Evolutionary conservation across 2,329 filamentous ascomycete species (phyloP), one percentile per base, ranked within the genome.

Genomic region (Alternaria dauci): DNA sequence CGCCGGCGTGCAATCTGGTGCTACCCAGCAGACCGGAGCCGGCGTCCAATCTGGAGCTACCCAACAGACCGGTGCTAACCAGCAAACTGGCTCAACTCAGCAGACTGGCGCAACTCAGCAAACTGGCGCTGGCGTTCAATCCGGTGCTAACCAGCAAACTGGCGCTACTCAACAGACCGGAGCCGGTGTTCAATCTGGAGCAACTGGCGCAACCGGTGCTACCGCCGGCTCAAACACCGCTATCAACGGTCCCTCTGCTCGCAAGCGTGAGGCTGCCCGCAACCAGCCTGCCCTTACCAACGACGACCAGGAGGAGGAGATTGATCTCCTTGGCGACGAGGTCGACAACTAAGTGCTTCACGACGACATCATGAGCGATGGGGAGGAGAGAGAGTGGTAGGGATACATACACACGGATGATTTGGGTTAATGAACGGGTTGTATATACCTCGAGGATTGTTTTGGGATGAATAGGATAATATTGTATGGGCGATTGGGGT

Each of bases 281-380:
- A 52, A 47, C 18, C 61, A 66, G 59, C 65, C 70, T 20, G 41
- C 46, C 25, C 68, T 77, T 60, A 76, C 73, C 59, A 55, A 76
- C 56, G 75, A 77, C 60, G 75, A 73, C 55, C 66, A 77, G 60
- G 74, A 77, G 68, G 75, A 77, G 68, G 75, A 77, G 67, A 8
- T 75, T 48, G 72, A 68, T 23, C 67, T 73, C 41, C 34, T 72
- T 34, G 66, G 59, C 6, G 63, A 53, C 46, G 70, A 63, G 41
- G 6, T 6, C 7, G 66, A 55, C 56, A 47, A 55, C 47, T 57
- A 68, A 58, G 44, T 55, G 28, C 25, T 41, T 34, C 32, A 53
- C 44, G 26, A 55, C 43, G 32, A 38, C 8, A 18, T 20, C 11
- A 52, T 5, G 20, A 20, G 52, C 20, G n/a, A 5, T 34, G 32